phyloP scores from a whole-genome alignment of 257 asterid species.

The Salvia miltiorrhiza region DNA sequence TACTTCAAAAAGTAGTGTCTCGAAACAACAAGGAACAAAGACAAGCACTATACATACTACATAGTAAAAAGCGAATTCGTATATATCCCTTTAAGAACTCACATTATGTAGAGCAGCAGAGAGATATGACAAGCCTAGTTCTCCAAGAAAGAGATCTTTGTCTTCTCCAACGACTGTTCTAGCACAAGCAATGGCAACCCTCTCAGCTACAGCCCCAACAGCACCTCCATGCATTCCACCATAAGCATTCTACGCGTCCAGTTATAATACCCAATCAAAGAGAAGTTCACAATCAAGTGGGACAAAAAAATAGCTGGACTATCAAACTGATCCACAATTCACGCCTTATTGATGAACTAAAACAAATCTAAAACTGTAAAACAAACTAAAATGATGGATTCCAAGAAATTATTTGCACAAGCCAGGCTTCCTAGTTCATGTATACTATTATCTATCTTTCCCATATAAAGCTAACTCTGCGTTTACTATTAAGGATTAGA shows the following conservation, averaged over 20 bases:
- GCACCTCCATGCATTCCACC: conserved; percentile 93
- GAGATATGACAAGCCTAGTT: conserved; percentile 68
- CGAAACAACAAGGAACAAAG: background rate
- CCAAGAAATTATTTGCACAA: background rate
- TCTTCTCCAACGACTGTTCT: conserved; percentile 76
- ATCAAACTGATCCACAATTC: background rate
- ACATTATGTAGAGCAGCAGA: conserved; percentile 67
- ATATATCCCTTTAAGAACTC: conserved; percentile 2
- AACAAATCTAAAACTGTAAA: background rate
- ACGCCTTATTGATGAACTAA: background rate
- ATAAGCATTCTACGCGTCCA: conserved; percentile 47
- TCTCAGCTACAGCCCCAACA: conserved; percentile 64
- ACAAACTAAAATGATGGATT: background rate
- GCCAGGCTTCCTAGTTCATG: background rate
- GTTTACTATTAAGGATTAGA: no score
- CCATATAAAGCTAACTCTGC: background rate
- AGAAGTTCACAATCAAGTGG: conserved; percentile 12
- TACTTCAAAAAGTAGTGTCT: background rate
- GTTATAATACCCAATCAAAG: background rate
- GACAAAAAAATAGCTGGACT: background rate
- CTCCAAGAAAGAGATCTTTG: conserved; percentile 78
- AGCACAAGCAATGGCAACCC: conserved; percentile 77
- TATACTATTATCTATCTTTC: background rate
- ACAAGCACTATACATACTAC: background rate
- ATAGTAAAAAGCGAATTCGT: background rate